phyloP scores from a whole-genome alignment of 1,284 basidiomycete species.

The Melampsora americana region DNA sequence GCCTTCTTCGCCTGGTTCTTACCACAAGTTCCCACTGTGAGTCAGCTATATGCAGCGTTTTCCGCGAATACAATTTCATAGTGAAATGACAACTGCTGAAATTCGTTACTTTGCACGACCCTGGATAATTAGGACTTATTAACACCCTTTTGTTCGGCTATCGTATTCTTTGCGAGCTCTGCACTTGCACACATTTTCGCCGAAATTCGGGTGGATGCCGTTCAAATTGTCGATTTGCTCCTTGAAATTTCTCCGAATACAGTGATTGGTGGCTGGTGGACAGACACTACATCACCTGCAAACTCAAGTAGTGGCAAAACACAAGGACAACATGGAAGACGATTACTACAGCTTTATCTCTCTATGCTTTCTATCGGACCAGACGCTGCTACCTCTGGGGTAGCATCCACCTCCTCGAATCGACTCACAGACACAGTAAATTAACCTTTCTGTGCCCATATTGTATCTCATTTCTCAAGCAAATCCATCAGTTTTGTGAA shows the following conservation, averaged over 20 bases:
- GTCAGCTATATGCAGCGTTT: background rate
- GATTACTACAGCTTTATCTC: conserved; percentile 71
- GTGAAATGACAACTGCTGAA: conserved; percentile 40
- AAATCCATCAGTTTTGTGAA: background rate
- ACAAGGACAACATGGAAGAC: conserved; percentile 56
- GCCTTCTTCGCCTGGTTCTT: conserved; percentile 40
- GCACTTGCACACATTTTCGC: conserved; percentile 93
- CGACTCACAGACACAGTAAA: conserved; percentile 31
- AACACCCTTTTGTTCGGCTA: conserved; percentile 66
- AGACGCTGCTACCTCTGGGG: conserved; percentile 25
- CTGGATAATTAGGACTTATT: conserved; percentile 62
- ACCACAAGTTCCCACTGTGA: conserved; percentile 2
- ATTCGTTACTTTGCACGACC: background rate
- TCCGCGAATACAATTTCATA: too few relatives aligned
- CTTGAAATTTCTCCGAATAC: conserved; percentile 68
- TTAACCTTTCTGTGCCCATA: background rate
- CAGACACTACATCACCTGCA: conserved; percentile 7
- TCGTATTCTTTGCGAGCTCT: conserved; percentile 81
- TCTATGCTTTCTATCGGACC: conserved; percentile 57
- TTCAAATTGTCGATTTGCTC: conserved; percentile 74
- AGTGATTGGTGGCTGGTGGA: conserved; percentile 68
- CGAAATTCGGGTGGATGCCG: conserved; percentile 83
- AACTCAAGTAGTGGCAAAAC: background rate
- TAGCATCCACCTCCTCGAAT: conserved; percentile 30
- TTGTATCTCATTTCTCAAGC: background rate